Evolutionary conservation across 2,329 filamentous ascomycete genomes (phyloP).

Genomic region (Aureobasidium sp.): DNA sequence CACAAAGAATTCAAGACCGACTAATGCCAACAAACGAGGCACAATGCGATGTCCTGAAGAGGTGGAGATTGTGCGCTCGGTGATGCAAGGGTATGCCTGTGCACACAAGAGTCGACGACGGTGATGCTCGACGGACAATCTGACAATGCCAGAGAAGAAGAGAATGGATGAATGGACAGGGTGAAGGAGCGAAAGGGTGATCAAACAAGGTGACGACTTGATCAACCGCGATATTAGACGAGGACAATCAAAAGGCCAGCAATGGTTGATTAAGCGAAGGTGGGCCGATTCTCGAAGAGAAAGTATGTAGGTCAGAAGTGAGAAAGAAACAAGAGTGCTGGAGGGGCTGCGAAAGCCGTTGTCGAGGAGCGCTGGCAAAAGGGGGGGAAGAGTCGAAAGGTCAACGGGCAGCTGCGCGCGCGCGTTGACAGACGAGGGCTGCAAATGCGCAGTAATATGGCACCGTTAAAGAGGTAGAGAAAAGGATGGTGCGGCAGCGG

Average conservation of each 20-base stretch:
- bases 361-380: neutral
- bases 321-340: neutral
- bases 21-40: constrained; percentile 1
- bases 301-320: constrained; percentile 11
- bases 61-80: constrained; percentile 3
- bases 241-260: neutral
- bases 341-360: constrained; percentile 10
- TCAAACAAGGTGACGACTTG: constrained; percentile 10
- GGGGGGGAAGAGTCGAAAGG: neutral
- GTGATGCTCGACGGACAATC: neutral
- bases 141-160: neutral
- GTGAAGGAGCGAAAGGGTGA: constrained; percentile 8
- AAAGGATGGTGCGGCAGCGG: constrained; percentile 12
- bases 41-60: constrained; percentile 4
- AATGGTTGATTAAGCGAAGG: constrained; percentile 8
- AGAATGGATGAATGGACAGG: constrained; percentile 3
- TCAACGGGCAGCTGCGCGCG: constrained; percentile 5
- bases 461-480: neutral
- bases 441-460: neutral
- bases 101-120: neutral
- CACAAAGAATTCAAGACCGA: constrained; percentile 11
- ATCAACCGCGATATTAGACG: constrained; percentile 14
- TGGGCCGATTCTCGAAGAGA: constrained; percentile 4
- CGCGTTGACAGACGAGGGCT: neutral
- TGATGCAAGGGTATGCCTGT: neutral